Conservation (phyloP, 2,329 filamentous ascomycete species). For the Acrocalymma vagum region DNA sequence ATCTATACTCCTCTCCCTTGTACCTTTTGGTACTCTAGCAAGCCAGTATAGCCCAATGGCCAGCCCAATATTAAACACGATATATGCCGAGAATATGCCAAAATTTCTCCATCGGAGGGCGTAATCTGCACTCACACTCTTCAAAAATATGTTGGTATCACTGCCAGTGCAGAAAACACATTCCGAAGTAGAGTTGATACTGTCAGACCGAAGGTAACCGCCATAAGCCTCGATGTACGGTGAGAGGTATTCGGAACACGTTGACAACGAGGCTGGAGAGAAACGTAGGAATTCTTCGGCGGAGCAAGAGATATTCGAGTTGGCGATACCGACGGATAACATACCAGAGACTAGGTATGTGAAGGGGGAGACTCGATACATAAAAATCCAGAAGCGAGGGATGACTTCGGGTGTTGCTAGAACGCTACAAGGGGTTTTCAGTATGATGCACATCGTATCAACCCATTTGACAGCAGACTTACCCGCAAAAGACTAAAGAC, state of each 20-base stretch:
- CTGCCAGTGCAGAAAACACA: constrained; percentile 49
- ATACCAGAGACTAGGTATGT: constrained; percentile 64
- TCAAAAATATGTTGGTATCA: constrained; percentile 46
- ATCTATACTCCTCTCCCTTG: too few species aligned
- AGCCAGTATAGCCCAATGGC: constrained; percentile 60
- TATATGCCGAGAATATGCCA: constrained; percentile 47
- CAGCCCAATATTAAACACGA: constrained; percentile 53
- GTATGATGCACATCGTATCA: constrained; percentile 59
- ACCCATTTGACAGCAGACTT: constrained; percentile 53
- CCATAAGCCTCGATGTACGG: constrained; percentile 34
- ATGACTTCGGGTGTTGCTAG: constrained; percentile 65
- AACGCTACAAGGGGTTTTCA: constrained; percentile 73
- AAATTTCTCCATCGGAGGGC: constrained; percentile 58
- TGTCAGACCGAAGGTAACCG: constrained; percentile 43
- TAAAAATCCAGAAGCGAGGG: constrained; percentile 79
- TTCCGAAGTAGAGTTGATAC: constrained; percentile 32
- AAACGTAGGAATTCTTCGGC: constrained; percentile 72
- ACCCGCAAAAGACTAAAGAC: constrained; percentile 72
- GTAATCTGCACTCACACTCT: constrained; percentile 47
- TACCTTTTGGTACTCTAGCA: constrained; percentile 55
- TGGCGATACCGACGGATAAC: constrained; percentile 67
- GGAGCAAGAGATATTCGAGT: constrained; percentile 69
- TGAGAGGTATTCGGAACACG: constrained; percentile 65
- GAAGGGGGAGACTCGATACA: constrained; percentile 74
- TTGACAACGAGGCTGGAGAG: constrained; percentile 63